Base-by-base conservation (phyloP, 176 grass and related monocot genomes). In the Juncus inflexus region DNA sequence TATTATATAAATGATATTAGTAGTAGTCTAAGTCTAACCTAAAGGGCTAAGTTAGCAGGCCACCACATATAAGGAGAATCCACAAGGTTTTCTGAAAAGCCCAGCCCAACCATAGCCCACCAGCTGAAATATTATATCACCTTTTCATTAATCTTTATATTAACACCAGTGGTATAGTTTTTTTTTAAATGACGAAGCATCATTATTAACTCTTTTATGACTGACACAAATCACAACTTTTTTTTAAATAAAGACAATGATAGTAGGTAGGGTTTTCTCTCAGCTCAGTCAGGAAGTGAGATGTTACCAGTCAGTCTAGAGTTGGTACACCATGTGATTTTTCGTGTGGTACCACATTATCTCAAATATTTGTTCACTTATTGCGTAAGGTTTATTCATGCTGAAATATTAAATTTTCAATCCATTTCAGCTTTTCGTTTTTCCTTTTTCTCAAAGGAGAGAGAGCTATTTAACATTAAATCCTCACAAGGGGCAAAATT, bases 31-130 rank as follows among this genome's bases (percentile, higher is more conserved):
- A 42, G 12, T 37, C 40, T 57, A 39, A 86, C 90, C 86, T 84
- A 67, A 85, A 95, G 50, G 87, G 81, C 86, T 10, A 95, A 47
- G 64, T 81, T 95, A 19, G 62, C 40, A 12, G 90, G 90, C 86
- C 90, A 95, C 90, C 90, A 90, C 90, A 95, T 95, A 60, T 84
- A 95, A 7, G 90, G 90, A 6, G 86, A 90, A 52, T 95, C 86
- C 58, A 95, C 90, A 15, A 95, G 74, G 43, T 35, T 67, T 84
- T 36, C 86, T 74, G 80, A 90, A 95, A 40, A 95, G 52, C 10
- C 90, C 90, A 42, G 90, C 90, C 86, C 86, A 95, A 4, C 90
- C 90, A 15, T 87, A 95, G 2, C 86, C 90, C 66, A 90, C 80
- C 55, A 95, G 47, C 90, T 95, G 64, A 40, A 42, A 58, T 15